Base-by-base conservation (phyloP, 495 filamentous ascomycete genomes). In the Hypomontagnella monticulosa region DNA sequence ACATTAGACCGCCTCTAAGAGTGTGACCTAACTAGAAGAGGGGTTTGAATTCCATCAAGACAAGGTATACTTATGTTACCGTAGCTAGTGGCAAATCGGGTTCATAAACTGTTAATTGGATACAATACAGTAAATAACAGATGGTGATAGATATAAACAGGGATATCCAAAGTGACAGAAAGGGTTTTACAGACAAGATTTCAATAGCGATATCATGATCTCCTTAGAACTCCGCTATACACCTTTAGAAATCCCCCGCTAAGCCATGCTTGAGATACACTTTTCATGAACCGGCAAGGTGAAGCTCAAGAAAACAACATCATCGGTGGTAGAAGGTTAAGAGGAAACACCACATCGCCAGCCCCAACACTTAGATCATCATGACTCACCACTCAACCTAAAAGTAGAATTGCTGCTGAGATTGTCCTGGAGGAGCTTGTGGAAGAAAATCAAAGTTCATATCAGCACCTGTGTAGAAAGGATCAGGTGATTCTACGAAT, bases 381-480 rank as follows among this genome's bases (percentile, higher is more conserved):
- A 18, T 51, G 37, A 48, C 50, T 53, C 33, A 54, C 16, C 40
- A 49, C 14, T 51, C 37, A 30, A 42, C 14, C 48, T 70, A 81
- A 66, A 79, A 83, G 48, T 83, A 82, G 53, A 78, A 83, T 59
- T 81, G 80, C 56, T 81, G 79, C 43, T 78, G 79, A 11, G 77
- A 75, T 42, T 83, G 81, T 7, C 81, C 81, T 1, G 81, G 80
- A 11, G 80, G 78, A 0, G 81, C 76, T 27, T 82, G 80, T 0
- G 81, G 77, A 4, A 81, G 60, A 44, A 83, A 83, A 62, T 83
- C 81, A 61, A 83, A 83, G 53, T 80, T 82, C 78, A 83, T 80
- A 63, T 82, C 80, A 23, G 78, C 63, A 14, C 76, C 79, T 10
- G 73, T 77, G 50, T 82, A 81, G 68, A 80, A 83, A 0, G 81